These are phyloP conservation scores for Wickerhamiella lipophila DNA, from an alignment of 805 yeast species.

Conservation along the genomic window DNA sequence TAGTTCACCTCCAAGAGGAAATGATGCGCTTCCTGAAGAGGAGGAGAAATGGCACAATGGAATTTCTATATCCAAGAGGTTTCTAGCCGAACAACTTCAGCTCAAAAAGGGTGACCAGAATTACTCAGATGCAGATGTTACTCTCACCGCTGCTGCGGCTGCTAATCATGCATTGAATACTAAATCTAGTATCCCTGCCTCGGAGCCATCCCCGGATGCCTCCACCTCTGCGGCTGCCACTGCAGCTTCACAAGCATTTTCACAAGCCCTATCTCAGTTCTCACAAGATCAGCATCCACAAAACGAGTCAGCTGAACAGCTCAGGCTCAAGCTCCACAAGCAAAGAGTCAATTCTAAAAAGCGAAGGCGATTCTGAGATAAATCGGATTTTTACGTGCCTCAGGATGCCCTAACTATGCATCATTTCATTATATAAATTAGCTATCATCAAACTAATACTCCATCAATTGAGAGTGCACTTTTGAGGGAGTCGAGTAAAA, in stretches of 20 bases:
- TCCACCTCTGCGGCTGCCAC: not conserved
- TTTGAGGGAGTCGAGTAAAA: constrained; percentile 1
- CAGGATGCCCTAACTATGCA: no score
- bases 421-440: not conserved
- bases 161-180: not conserved
- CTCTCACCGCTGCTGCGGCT: not conserved
- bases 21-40: not conserved
- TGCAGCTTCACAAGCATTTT: not conserved
- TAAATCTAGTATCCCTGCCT: no score
- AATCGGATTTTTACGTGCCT: no score
- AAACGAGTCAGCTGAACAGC: not conserved
- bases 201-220: no score
- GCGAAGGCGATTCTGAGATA: not conserved
- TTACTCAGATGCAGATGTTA: not conserved
- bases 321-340: not conserved
- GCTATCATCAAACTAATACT: not conserved
- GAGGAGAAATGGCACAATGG: not conserved
- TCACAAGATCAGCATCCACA: not conserved
- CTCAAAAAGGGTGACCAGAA: not conserved
- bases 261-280: not conserved
- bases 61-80: not conserved
- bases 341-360: not conserved
- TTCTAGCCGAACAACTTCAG: not conserved
- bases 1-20: not conserved
- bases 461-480: not conserved